Conservation (phyloP, 768 basidiomycete species). For the Boletus fagicola region DNA sequence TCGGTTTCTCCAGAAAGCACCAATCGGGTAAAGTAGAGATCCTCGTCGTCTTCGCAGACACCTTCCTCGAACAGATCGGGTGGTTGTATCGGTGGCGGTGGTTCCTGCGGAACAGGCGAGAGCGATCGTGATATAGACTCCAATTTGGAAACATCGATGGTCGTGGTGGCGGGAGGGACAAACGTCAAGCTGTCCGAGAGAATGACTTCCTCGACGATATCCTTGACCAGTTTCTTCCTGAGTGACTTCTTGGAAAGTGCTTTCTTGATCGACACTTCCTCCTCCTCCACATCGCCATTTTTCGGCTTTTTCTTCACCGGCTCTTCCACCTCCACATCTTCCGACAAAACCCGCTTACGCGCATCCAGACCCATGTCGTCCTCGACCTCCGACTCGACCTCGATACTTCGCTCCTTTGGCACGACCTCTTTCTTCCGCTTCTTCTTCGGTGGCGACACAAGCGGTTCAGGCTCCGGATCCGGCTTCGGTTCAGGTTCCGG, state of each 20-base stretch:
- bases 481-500: slow-evolving; percentile 30
- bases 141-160: slow-evolving; percentile 46
- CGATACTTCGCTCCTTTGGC: slow-evolving; percentile 39
- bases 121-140: slow-evolving; percentile 51
- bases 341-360: slow-evolving; percentile 47
- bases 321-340: slow-evolving; percentile 38
- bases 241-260: slow-evolving; percentile 29
- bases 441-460: slow-evolving; percentile 52
- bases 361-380: slow-evolving; percentile 34
- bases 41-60: slow-evolving; percentile 84
- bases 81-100: slow-evolving; percentile 44
- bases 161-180: slow-evolving; percentile 48
- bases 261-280: slow-evolving; percentile 37
- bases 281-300: slow-evolving; percentile 37
- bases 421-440: slow-evolving; percentile 51
- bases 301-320: slow-evolving; percentile 26
- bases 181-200: slow-evolving; percentile 49
- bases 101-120: slow-evolving; percentile 44
- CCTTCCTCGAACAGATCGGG: slow-evolving; percentile 55
- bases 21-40: slow-evolving; percentile 70
- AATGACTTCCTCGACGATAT: slow-evolving; percentile 49
- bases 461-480: slow-evolving; percentile 35
- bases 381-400: slow-evolving; percentile 65
- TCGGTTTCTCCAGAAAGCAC: slow-evolving; percentile 28
- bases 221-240: slow-evolving; percentile 37